Conservation (phyloP, 345 rosid genomes). For the Rhodamnia argentea region DNA sequence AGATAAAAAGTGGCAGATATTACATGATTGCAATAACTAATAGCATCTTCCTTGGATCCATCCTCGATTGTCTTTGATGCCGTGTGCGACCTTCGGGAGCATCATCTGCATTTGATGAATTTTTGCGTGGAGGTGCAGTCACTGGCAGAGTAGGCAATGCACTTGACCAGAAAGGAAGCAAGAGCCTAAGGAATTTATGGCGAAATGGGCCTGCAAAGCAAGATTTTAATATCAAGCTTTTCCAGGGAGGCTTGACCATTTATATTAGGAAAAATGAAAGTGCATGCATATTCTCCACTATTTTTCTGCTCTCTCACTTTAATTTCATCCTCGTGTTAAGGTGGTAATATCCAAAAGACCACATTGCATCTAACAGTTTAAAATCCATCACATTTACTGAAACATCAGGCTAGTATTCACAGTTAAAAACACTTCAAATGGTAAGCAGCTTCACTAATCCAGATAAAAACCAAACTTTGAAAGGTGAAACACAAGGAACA, state of each 20-base stretch:
- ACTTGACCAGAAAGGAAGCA: constrained; percentile 98
- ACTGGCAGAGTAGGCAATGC: constrained; percentile 95
- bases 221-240: background rate
- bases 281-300: background rate
- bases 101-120: constrained; percentile 54
- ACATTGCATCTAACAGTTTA: background rate
- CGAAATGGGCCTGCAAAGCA: constrained; percentile 61
- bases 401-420: background rate
- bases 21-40: constrained; percentile 90
- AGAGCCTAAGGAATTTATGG: constrained; percentile 81
- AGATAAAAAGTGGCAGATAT: constrained; percentile 5
- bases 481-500: background rate
- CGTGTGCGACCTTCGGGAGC: constrained; percentile 51
- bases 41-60: constrained; percentile 86
- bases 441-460: background rate
- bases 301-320: background rate
- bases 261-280: background rate
- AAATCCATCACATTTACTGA: background rate
- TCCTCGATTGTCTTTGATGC: constrained; percentile 63
- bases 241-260: background rate
- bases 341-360: background rate
- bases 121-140: constrained; percentile 87
- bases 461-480: background rate
- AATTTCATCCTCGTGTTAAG: background rate
- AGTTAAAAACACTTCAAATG: background rate